Conservation (phyloP, 768 basidiomycete species). For the Phylloporus arenicola region DNA sequence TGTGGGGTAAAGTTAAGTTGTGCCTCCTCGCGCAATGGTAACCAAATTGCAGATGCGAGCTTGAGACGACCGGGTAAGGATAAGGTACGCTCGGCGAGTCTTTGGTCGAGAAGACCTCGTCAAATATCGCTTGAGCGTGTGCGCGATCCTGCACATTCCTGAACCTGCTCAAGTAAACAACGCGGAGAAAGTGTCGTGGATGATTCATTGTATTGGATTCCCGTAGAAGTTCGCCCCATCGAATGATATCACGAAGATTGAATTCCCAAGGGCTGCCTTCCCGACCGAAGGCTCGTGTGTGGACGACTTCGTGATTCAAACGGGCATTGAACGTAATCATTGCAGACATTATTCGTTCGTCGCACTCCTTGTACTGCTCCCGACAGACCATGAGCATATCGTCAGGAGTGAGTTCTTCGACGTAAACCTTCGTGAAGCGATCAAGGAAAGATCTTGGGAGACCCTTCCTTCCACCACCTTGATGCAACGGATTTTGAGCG, state of each 20-base stretch:
- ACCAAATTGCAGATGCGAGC: slow-evolving; percentile 59
- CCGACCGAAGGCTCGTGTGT: slow-evolving; percentile 61
- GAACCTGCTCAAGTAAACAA: slow-evolving; percentile 84
- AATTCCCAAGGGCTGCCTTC: slow-evolving; percentile 96
- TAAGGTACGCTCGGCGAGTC: slow-evolving; percentile 37
- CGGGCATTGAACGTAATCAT: slow-evolving; percentile 83
- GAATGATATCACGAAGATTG: slow-evolving; percentile 89
- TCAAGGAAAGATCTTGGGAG: slow-evolving; percentile 96
- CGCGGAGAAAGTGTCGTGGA: slow-evolving; percentile 60
- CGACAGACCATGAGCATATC: slow-evolving; percentile 79
- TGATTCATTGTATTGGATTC: slow-evolving; percentile 31
- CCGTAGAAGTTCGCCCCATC: slow-evolving; percentile 69
- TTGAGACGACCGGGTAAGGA: slow-evolving; percentile 32
- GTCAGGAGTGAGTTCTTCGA: slow-evolving; percentile 72
- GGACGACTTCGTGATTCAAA: slow-evolving; percentile 62
- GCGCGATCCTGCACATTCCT: slow-evolving; percentile 63
- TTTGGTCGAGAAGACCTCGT: slow-evolving; percentile 41
- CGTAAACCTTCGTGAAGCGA: slow-evolving; percentile 95
- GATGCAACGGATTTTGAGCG: slow-evolving; percentile 92
- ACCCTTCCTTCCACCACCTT: slow-evolving; percentile 96
- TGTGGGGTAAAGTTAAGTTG: slow-evolving; percentile 29
- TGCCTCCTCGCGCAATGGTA: slow-evolving; percentile 41
- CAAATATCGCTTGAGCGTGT: slow-evolving; percentile 48
- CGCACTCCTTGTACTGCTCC: slow-evolving; percentile 61
- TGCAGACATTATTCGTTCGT: slow-evolving; percentile 45